Evolutionary conservation across 2,329 filamentous ascomycete species (phyloP).

Genomic region (Emmonsia crescens): DNA sequence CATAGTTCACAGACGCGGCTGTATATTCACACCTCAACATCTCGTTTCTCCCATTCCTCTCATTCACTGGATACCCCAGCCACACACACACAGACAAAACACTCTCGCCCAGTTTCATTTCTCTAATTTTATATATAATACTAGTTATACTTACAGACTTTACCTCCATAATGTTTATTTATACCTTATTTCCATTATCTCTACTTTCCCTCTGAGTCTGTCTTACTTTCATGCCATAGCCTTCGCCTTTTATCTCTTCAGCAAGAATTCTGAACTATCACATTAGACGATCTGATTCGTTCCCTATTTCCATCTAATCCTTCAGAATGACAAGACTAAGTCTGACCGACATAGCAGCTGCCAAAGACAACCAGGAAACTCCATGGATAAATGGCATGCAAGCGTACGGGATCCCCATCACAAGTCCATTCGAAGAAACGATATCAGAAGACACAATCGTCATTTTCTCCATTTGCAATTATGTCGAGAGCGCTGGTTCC

Average conservation of each 20-base stretch:
- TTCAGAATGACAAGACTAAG: not conserved
- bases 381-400: not conserved
- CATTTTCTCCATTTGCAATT: not conserved
- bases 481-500: constrained; percentile 1
- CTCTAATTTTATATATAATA: not conserved
- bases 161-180: not conserved
- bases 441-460: not conserved
- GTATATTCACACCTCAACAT: not conserved
- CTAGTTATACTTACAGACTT: not conserved
- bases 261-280: not conserved
- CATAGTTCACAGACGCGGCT: not conserved
- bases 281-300: not conserved
- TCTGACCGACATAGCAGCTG: not conserved
- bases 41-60: not conserved
- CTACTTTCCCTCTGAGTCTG: not conserved
- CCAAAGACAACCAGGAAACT: not conserved
- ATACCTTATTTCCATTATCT: not conserved
- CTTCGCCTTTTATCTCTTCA: not conserved
- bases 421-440: not conserved
- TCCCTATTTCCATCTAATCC: no score
- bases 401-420: not conserved
- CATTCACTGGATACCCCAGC: not conserved
- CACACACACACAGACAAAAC: not conserved
- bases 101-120: not conserved
- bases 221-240: not conserved